Evolutionary conservation across 345 rosid species (phyloP).

Genomic region (Theobroma cacao): DNA sequence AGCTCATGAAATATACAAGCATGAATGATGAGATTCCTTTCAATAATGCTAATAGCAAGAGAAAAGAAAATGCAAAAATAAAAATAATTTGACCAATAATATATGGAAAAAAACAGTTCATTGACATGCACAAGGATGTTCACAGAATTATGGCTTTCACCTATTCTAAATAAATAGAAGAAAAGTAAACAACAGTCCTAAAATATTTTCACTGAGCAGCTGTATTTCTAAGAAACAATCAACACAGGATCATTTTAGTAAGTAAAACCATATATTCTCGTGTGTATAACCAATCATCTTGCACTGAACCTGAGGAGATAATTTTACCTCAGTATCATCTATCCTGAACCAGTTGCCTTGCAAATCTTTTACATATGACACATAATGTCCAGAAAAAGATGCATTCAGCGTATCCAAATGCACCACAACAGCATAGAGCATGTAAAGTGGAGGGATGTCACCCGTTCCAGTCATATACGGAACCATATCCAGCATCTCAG

Average conservation of each 20-base stretch:
- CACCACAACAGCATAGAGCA: slow-evolving; percentile 78
- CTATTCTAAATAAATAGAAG: background rate
- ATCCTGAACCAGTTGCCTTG: slow-evolving; percentile 76
- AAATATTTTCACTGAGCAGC: background rate
- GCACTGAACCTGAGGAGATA: background rate
- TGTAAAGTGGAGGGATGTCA: slow-evolving; percentile 73
- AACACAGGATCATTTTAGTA: background rate
- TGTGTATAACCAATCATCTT: background rate
- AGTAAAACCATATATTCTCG: background rate
- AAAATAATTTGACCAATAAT: background rate
- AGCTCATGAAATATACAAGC: background rate
- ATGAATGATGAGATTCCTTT: background rate
- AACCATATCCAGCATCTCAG: slow-evolving; percentile 79
- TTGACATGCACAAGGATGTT: background rate
- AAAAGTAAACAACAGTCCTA: background rate
- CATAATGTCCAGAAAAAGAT: slow-evolving; percentile 81
- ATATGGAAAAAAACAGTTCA: background rate
- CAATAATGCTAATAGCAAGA: background rate
- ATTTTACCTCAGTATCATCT: slow-evolving; percentile 71
- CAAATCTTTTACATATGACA: slow-evolving; percentile 70
- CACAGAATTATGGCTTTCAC: background rate
- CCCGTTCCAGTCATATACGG: slow-evolving; percentile 73
- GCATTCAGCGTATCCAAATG: slow-evolving; percentile 85
- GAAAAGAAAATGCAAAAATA: background rate
- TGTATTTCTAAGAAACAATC: background rate